Percentiles rank a stretch among this genome's conserved stretches.
Conservation (phyloP, 805 yeast species). For the Hanseniaspora singularis region DNA sequence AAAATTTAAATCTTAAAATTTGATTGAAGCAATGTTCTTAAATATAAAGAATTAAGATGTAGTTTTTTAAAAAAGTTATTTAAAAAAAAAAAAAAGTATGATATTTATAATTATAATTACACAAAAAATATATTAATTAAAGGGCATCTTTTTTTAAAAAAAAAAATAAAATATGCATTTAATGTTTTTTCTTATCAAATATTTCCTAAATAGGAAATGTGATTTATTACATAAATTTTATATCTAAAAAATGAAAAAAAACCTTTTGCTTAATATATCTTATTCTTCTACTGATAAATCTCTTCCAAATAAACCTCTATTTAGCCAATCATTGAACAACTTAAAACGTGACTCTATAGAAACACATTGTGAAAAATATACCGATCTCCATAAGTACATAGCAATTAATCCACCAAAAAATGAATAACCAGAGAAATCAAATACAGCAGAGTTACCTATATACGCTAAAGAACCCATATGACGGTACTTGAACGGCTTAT, state of each 20-base stretch:
- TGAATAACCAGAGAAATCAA: slow-evolving; percentile 50
- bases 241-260: too few species aligned
- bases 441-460: slow-evolving; percentile 59
- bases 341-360: slow-evolving; percentile 51
- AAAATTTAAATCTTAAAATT: too few species aligned
- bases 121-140: too few species aligned
- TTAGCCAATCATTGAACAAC: slow-evolving; percentile 56
- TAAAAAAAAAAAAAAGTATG: too few species aligned
- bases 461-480: slow-evolving; percentile 60
- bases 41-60: too few species aligned
- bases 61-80: too few species aligned
- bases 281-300: slow-evolving; percentile 31
- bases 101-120: too few species aligned
- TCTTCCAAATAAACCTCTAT: slow-evolving; percentile 47
- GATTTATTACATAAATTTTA: too few species aligned
- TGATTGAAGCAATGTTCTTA: too few species aligned
- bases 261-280: slow-evolving; percentile 13
- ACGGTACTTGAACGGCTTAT: slow-evolving; percentile 48
- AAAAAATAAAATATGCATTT: too few species aligned
- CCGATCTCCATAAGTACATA: slow-evolving; percentile 65
- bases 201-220: not conserved
- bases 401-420: slow-evolving; percentile 56
- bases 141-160: too few species aligned
- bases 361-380: slow-evolving; percentile 56
- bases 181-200: not conserved